These are phyloP conservation scores for Rhizopogon vulgaris DNA, from an alignment of 768 basidiomycete species.

Conservation along the genomic window DNA sequence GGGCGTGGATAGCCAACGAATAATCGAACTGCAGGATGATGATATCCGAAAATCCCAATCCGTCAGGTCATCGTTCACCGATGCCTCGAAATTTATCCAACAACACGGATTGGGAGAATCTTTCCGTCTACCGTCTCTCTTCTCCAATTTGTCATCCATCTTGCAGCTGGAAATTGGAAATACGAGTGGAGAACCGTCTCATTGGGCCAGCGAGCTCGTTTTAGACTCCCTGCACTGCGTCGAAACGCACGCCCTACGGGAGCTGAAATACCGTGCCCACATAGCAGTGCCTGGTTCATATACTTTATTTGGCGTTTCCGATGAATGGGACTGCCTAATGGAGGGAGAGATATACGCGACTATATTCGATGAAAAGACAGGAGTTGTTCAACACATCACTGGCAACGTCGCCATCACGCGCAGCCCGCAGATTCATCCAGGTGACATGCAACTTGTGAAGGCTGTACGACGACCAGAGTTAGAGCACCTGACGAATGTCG, in stretches of 20 bases:
- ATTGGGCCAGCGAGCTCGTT: conserved; percentile 31
- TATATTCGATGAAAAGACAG: conserved; percentile 25
- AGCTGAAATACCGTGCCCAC: conserved; percentile 45
- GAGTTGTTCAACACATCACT: conserved; percentile 20
- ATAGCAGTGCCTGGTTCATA: conserved; percentile 43
- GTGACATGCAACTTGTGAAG: conserved; percentile 35
- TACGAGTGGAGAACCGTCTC: background rate
- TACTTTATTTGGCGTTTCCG: conserved; percentile 48
- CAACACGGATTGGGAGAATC: conserved; percentile 42
- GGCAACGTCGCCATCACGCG: conserved; percentile 40
- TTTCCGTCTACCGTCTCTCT: conserved; percentile 38
- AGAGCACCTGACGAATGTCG: conserved; percentile 35
- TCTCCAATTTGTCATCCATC: conserved; percentile 30
- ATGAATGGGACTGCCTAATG: conserved; percentile 39
- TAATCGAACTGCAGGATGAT: conserved; percentile 31
- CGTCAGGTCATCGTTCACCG: conserved; percentile 26
- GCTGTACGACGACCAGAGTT: conserved; percentile 38
- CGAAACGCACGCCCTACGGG: conserved; percentile 40
- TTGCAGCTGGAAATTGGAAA: conserved; percentile 23
- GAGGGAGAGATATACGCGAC: conserved; percentile 46
- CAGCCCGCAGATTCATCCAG: conserved; percentile 50
- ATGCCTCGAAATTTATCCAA: conserved; percentile 34
- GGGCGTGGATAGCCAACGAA: conserved; percentile 26
- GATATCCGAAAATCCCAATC: conserved; percentile 32
- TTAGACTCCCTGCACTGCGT: conserved; percentile 30